Conservation (phyloP, 257 asterid species). For the Nicotiana sylvestris region DNA sequence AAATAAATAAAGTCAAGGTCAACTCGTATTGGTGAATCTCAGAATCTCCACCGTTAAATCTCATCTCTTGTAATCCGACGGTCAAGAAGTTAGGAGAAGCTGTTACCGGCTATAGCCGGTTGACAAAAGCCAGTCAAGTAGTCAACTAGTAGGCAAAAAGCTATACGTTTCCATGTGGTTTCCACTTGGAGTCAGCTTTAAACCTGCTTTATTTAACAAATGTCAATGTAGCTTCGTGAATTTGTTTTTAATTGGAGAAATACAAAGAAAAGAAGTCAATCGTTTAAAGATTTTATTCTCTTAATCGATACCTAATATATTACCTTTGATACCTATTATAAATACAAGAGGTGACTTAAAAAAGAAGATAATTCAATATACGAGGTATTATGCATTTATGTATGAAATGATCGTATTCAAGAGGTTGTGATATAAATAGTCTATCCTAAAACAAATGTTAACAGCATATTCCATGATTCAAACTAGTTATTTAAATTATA, state of each 20-base stretch:
- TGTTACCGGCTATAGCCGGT: background rate
- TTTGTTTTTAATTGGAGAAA: background rate
- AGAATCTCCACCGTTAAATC: background rate
- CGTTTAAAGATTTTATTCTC: background rate
- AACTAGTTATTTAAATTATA: too few relatives aligned
- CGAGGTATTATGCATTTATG: too few relatives aligned
- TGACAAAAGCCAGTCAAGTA: background rate
- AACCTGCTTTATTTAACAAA: background rate
- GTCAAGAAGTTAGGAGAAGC: background rate
- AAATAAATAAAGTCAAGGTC: background rate
- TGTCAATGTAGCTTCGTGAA: background rate
- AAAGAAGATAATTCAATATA: too few relatives aligned
- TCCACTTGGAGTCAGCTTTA: background rate
- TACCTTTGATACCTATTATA: background rate
- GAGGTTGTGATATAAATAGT: too few relatives aligned
- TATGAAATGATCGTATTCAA: too few relatives aligned
- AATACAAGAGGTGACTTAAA: background rate
- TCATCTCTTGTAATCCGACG: background rate
- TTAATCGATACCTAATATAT: background rate
- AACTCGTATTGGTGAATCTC: background rate
- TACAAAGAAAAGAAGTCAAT: background rate
- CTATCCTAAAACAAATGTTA: too few relatives aligned
- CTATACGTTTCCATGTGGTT: background rate
- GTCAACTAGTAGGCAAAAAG: too few relatives aligned
- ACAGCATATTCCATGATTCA: too few relatives aligned